Evolutionary conservation across 805 yeast genomes (phyloP).

Genomic region (Schwanniomyces sp.): DNA sequence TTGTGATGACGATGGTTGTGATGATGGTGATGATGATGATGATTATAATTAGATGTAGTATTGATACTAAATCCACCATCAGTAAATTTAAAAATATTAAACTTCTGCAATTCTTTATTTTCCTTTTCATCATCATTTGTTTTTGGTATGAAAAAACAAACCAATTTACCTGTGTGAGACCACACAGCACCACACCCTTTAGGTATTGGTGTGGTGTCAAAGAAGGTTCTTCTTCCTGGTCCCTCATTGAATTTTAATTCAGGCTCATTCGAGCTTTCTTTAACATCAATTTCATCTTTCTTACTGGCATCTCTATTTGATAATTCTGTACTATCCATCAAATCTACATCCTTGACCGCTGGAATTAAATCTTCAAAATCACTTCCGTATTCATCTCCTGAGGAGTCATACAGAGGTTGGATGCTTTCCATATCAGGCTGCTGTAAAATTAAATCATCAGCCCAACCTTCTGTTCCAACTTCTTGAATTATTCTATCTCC

Average conservation of each 20-base stretch:
- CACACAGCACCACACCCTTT: slow-evolving; percentile 92
- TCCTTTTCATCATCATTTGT: slow-evolving; percentile 27
- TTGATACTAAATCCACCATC: slow-evolving; percentile 51
- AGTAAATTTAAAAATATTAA: slow-evolving; percentile 42
- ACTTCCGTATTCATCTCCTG: slow-evolving; percentile 32
- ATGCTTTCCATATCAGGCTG: slow-evolving; percentile 25
- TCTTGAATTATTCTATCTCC: slow-evolving; percentile 23
- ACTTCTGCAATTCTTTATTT: slow-evolving; percentile 45
- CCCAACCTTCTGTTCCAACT: slow-evolving; percentile 44
- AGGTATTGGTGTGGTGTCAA: slow-evolving; percentile 87
- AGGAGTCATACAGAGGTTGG: slow-evolving; percentile 18
- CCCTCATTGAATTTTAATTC: background rate
- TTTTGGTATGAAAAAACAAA: slow-evolving; percentile 76
- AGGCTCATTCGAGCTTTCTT: background rate
- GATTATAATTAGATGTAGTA: slow-evolving; percentile 9
- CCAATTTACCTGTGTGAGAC: slow-evolving; percentile 74
- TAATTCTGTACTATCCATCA: slow-evolving; percentile 10
- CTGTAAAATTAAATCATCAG: slow-evolving; percentile 38
- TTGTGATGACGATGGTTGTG: background rate
- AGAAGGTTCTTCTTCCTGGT: slow-evolving; percentile 19
- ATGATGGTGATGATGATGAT: slow-evolving; percentile 8
- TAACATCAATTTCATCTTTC: background rate
- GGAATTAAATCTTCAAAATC: slow-evolving; percentile 38
- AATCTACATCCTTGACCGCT: slow-evolving; percentile 39
- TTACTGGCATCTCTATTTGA: slow-evolving; percentile 9